A percentile compares a stretch with the other conserved stretches of the same genome.
Conservation (phyloP, 495 filamentous ascomycete genomes). For the Talaromyces borbonicus region DNA sequence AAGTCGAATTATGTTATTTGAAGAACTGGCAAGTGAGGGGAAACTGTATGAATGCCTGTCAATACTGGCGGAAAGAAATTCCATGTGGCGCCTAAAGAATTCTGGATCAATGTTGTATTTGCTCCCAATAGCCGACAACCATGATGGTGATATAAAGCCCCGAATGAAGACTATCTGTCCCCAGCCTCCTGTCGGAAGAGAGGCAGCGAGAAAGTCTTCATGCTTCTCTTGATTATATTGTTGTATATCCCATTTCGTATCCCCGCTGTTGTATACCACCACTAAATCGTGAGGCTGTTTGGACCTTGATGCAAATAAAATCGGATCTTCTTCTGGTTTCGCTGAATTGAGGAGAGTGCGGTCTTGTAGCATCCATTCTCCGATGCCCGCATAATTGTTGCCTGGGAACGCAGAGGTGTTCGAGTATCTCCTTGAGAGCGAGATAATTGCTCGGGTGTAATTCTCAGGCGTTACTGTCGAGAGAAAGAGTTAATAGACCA, state of each 20-base stretch:
- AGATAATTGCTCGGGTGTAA: not conserved
- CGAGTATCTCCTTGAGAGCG: not conserved
- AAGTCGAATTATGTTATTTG: not conserved
- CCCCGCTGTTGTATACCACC: not conserved
- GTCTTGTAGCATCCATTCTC: not conserved
- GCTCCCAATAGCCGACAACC: not conserved
- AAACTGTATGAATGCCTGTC: not conserved
- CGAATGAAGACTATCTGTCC: slow-evolving; percentile 2
- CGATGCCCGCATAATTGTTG: not conserved
- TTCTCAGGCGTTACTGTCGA: not conserved
- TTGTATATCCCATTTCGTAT: not conserved
- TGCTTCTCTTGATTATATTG: slow-evolving; percentile 1
- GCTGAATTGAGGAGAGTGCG: not conserved
- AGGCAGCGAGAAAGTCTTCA: not conserved
- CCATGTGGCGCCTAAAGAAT: not conserved
- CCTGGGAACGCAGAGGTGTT: not conserved
- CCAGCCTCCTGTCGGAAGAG: not conserved
- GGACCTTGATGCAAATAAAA: not conserved
- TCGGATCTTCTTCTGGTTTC: not conserved
- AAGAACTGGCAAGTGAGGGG: not conserved
- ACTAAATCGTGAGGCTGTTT: not conserved
- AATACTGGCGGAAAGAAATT: not conserved
- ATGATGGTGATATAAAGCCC: slow-evolving; percentile 1
- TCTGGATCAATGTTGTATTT: slow-evolving; percentile 1
- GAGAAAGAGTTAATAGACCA: not conserved